Conservation (phyloP, 768 basidiomycete genomes). For the Pleurotus tuber-regium region DNA sequence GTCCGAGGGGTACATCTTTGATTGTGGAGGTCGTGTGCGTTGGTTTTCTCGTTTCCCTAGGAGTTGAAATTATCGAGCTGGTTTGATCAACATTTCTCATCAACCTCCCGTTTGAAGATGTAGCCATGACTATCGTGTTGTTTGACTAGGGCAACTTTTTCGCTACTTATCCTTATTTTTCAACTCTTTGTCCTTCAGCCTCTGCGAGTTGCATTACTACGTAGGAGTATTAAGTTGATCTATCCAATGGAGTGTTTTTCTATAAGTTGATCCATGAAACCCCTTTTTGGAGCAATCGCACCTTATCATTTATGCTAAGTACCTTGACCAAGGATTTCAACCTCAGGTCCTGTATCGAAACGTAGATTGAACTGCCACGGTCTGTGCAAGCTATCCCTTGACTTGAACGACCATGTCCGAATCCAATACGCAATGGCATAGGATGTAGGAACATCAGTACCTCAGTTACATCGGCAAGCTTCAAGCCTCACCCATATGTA, state of each 20-base stretch:
- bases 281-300: too few relatives aligned
- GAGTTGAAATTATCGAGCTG: slow-evolving; percentile 9
- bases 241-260: slow-evolving; percentile 7
- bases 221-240: slow-evolving; percentile 11
- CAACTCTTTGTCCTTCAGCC: slow-evolving; percentile 7
- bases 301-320: too few relatives aligned
- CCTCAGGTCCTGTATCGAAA: too few relatives aligned
- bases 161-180: slow-evolving; percentile 10
- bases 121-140: slow-evolving; percentile 6
- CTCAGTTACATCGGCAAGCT: not conserved
- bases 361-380: too few relatives aligned
- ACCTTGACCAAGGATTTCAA: too few relatives aligned
- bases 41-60: slow-evolving; percentile 9
- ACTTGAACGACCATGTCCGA: slow-evolving; percentile 11
- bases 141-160: not conserved
- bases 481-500: not conserved
- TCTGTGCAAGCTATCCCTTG: not conserved
- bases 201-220: slow-evolving; percentile 11
- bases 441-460: slow-evolving; percentile 10
- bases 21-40: slow-evolving; percentile 3
- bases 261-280: too few relatives aligned
- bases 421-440: slow-evolving; percentile 13
- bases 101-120: not conserved
- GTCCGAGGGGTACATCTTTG: not conserved
- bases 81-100: slow-evolving; percentile 9